Percentiles rank a stretch among this genome's conserved stretches.
These are phyloP conservation scores for Thelonectria discophora DNA, from an alignment of 2,329 filamentous ascomycete genomes.

Conservation along the genomic window DNA sequence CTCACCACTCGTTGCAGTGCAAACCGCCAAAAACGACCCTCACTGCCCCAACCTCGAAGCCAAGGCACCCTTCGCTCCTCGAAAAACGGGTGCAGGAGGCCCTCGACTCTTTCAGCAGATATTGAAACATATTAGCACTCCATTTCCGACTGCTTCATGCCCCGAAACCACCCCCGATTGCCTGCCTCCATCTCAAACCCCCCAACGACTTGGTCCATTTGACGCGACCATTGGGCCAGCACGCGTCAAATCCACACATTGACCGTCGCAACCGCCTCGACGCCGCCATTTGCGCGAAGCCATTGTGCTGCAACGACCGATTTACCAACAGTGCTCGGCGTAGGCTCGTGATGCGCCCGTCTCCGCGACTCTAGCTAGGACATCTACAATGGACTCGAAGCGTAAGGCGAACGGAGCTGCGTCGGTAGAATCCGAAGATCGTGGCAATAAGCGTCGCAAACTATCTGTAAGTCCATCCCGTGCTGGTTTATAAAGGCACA, in stretches of 20 bases:
- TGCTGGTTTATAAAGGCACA: slow-evolving; percentile 6
- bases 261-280: slow-evolving; percentile 33
- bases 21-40: slow-evolving; percentile 28
- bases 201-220: slow-evolving; percentile 27
- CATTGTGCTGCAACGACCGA: slow-evolving; percentile 41
- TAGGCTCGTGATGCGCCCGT: slow-evolving; percentile 41
- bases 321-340: slow-evolving; percentile 11
- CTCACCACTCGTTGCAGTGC: slow-evolving; percentile 23
- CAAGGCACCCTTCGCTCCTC: slow-evolving; percentile 20
- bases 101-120: slow-evolving; percentile 4
- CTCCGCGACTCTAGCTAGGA: slow-evolving; percentile 37
- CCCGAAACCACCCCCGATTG: slow-evolving; percentile 8
- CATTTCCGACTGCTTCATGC: background rate
- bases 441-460: slow-evolving; percentile 65
- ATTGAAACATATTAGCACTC: background rate
- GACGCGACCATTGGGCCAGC: slow-evolving; percentile 42
- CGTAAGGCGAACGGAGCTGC: slow-evolving; percentile 62
- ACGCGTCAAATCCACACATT: slow-evolving; percentile 44
- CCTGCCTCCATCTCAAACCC: slow-evolving; percentile 12
- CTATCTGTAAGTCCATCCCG: slow-evolving; percentile 56
- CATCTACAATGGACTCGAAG: slow-evolving; percentile 62
- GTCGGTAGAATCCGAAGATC: slow-evolving; percentile 58
- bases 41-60: slow-evolving; percentile 10
- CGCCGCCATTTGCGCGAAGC: slow-evolving; percentile 32
- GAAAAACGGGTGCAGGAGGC: slow-evolving; percentile 14